phyloP scores from a whole-genome alignment of 2,329 filamentous ascomycete species.

The Scopulariopsis brevicaulis region DNA sequence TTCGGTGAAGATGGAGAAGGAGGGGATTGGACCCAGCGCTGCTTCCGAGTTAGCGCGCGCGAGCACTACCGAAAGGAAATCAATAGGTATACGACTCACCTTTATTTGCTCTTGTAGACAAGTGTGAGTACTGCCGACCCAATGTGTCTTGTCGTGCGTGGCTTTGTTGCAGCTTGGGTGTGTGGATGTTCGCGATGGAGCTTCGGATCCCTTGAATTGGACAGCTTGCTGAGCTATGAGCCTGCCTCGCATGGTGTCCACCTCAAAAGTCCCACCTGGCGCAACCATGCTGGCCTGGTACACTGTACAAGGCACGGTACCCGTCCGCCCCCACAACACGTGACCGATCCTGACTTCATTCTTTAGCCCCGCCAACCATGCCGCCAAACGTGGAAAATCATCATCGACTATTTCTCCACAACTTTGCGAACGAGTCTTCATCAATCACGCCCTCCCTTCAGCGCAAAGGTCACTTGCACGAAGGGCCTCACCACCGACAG shows the following conservation, averaged over 20 bases:
- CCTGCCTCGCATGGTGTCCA: not conserved
- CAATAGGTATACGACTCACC: not conserved
- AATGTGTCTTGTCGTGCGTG: not conserved
- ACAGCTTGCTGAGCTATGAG: not conserved
- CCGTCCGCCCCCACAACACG: conserved; percentile 4
- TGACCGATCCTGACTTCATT: conserved; percentile 8
- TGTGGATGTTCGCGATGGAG: not conserved
- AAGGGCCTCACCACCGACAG: not conserved
- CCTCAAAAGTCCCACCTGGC: not conserved
- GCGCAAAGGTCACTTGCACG: not conserved
- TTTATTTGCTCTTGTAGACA: not conserved
- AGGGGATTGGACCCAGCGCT: not conserved
- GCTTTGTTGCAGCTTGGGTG: not conserved
- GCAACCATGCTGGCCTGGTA: not conserved
- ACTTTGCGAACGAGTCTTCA: not conserved
- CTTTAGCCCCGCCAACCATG: conserved; percentile 2
- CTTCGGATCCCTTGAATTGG: not conserved
- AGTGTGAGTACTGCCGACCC: not conserved
- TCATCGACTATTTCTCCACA: not conserved
- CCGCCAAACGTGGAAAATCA: not conserved
- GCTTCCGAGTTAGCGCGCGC: not conserved
- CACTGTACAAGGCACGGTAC: not conserved
- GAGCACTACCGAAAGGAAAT: not conserved
- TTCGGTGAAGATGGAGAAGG: not conserved
- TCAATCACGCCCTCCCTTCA: not conserved